Percentiles rank a stretch among this genome's conserved stretches.
These are phyloP conservation scores for Spathaspora sp. DNA, from an alignment of 805 yeast species.

Conservation along the genomic window DNA sequence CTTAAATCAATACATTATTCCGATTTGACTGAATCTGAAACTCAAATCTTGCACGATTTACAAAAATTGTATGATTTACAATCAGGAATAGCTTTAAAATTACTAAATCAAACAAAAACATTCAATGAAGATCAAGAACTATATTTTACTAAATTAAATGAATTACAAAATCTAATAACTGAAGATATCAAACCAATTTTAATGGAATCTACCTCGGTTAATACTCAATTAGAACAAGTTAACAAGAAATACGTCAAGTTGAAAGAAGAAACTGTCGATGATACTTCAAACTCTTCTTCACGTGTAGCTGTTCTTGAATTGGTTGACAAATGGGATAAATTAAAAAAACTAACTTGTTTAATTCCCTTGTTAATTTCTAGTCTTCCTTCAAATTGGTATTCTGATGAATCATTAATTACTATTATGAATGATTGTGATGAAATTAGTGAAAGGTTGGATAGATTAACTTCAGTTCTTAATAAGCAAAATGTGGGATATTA, in stretches of 20 bases:
- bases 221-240: constrained; percentile 8
- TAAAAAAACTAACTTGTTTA: constrained; percentile 22
- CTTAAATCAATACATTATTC: constrained; percentile 31
- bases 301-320: constrained; percentile 8
- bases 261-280: constrained; percentile 11
- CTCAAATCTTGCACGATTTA: constrained; percentile 18
- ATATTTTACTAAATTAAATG: constrained; percentile 1
- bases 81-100: constrained; percentile 1
- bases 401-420: constrained; percentile 21
- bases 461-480: constrained; percentile 16
- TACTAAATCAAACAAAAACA: not conserved
- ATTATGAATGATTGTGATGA: constrained; percentile 27
- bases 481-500: constrained; percentile 11
- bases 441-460: constrained; percentile 15
- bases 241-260: constrained; percentile 6
- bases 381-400: constrained; percentile 35
- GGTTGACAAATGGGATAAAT: constrained; percentile 15
- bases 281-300: not conserved
- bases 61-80: constrained; percentile 16
- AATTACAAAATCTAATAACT: constrained; percentile 6
- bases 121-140: constrained; percentile 3
- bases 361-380: constrained; percentile 30
- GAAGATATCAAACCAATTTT: constrained; percentile 16
- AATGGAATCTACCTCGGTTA: constrained; percentile 11
- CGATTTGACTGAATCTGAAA: constrained; percentile 25